These are phyloP conservation scores for Petunia hybrid DNA, from an alignment of 305 asterid genomes.

Conservation along the genomic window DNA sequence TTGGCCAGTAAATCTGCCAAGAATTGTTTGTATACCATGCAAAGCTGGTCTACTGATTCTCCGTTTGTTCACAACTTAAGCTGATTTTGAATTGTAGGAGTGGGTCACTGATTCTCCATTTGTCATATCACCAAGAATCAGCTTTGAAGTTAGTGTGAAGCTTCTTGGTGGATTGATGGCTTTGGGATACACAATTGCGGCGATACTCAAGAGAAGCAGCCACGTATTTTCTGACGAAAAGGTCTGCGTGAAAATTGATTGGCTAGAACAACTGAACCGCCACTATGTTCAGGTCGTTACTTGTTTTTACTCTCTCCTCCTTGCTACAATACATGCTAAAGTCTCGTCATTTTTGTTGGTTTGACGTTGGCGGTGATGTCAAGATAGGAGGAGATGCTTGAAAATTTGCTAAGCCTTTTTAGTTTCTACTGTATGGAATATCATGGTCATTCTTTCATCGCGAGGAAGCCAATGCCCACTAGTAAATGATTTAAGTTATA, in stretches of 20 bases:
- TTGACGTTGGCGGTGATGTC: neutral
- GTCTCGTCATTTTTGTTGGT: constrained; percentile 2
- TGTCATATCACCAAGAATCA: constrained; percentile 98
- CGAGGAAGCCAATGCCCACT: neutral
- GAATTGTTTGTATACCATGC: constrained; percentile 10
- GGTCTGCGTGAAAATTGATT: constrained; percentile 92
- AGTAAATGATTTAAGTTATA: neutral
- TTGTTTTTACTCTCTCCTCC: constrained; percentile 11
- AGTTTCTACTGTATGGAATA: neutral
- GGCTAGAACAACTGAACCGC: constrained; percentile 95
- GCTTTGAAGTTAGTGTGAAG: constrained; percentile 97
- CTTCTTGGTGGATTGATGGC: constrained; percentile 99
- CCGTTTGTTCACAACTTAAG: neutral
- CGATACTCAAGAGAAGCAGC: constrained; percentile 97
- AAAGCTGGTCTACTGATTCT: constrained; percentile 4
- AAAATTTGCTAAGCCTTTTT: neutral
- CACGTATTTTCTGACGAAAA: constrained; percentile 81
- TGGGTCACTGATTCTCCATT: constrained; percentile 98
- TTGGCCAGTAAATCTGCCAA: neutral
- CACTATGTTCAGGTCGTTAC: constrained; percentile 85
- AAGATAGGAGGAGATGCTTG: constrained; percentile 14
- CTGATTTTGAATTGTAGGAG: constrained; percentile 65
- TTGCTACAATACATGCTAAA: neutral
- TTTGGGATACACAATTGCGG: constrained; percentile 96
- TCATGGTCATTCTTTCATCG: neutral